Conservation (phyloP, 805 yeast species). For the Zygosaccharomyces siamensis region DNA sequence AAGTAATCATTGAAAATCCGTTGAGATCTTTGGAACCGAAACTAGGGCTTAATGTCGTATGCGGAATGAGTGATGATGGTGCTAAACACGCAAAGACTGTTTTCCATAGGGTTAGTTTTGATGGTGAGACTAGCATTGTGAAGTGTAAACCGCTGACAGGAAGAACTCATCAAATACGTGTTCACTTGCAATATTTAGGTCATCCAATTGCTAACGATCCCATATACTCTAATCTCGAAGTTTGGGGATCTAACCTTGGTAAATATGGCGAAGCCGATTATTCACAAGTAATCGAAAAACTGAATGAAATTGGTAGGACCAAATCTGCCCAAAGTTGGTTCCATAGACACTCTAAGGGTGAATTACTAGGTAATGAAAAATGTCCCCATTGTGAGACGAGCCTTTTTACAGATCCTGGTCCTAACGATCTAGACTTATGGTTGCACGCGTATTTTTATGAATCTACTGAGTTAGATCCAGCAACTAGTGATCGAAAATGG, state of each 20-base stretch:
- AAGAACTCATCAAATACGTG: conserved; percentile 91
- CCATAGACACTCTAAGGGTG: conserved; percentile 57
- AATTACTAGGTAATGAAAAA: conserved; percentile 49
- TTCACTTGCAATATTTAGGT: conserved; percentile 86
- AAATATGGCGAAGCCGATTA: conserved; percentile 50
- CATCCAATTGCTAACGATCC: conserved; percentile 92
- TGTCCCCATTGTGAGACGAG: conserved; percentile 68
- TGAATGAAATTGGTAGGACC: conserved; percentile 69
- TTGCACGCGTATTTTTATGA: conserved; percentile 83
- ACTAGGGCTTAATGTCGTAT: conserved; percentile 58
- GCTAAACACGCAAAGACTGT: conserved; percentile 68
- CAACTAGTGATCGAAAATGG: conserved; percentile 47
- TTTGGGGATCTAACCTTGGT: conserved; percentile 82
- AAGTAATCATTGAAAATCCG: conserved; percentile 59
- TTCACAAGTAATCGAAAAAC: conserved; percentile 41
- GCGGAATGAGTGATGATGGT: conserved; percentile 29
- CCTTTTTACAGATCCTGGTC: conserved; percentile 82
- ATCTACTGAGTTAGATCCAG: conserved; percentile 39
- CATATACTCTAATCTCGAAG: conserved; percentile 65
- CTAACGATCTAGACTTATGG: conserved; percentile 83
- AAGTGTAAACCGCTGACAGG: conserved; percentile 86
- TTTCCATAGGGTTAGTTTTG: conserved; percentile 64
- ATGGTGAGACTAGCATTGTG: conserved; percentile 60
- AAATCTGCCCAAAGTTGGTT: conserved; percentile 64
- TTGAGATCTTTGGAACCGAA: conserved; percentile 69